Conservation (phyloP, 164 flowering plant species). For the Berberis thunbergii region DNA sequence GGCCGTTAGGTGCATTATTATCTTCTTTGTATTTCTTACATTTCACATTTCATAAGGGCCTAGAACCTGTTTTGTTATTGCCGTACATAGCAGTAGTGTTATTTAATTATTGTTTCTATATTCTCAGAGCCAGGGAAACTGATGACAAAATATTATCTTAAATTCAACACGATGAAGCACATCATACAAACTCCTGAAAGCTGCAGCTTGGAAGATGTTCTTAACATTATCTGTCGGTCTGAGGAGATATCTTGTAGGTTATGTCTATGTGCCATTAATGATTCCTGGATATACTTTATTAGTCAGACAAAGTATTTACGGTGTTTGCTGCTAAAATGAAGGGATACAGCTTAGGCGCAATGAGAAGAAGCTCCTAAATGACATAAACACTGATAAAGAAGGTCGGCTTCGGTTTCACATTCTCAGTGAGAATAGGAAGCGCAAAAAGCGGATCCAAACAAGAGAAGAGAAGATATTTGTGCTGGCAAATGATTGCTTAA, state of each 20-base stretch:
- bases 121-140: conserved; percentile 78
- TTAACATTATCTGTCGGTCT: conserved; percentile 60
- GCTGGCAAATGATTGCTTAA: conserved; percentile 86
- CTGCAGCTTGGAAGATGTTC: conserved; percentile 83
- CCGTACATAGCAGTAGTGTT: neutral
- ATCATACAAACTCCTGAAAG: conserved; percentile 61
- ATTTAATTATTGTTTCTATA: conserved; percentile 4
- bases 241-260: conserved; percentile 84
- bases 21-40: neutral
- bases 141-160: conserved; percentile 97
- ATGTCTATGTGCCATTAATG: conserved; percentile 1
- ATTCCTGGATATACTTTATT: conserved; percentile 1
- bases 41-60: neutral
- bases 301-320: conserved; percentile 13
- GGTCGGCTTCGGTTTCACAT: conserved; percentile 82
- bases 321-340: conserved; percentile 32
- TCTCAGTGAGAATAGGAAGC: conserved; percentile 69
- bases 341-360: conserved; percentile 98
- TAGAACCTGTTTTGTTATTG: neutral
- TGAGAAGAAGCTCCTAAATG: conserved; percentile 93
- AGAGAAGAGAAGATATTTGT: conserved; percentile 95
- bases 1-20: conserved; percentile 62
- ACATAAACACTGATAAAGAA: conserved; percentile 73
- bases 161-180: conserved; percentile 83
- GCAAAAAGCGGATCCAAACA: conserved; percentile 87